Evolutionary conservation across 2,329 filamentous ascomycete species (phyloP).

Genomic region (Penicillium griseofulvum): DNA sequence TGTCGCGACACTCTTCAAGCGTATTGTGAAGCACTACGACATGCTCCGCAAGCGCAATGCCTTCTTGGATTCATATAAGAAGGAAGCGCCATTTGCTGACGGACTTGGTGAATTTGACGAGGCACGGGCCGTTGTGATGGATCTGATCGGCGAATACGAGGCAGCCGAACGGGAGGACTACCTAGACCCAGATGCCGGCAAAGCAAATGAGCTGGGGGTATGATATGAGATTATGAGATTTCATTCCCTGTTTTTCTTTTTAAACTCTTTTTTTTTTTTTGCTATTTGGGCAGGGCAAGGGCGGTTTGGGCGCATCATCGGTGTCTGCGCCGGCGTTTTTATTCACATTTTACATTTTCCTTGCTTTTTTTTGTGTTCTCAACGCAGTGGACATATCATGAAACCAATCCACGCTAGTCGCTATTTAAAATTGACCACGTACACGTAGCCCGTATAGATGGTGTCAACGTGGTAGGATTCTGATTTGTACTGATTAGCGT

Average conservation of each 20-base stretch:
- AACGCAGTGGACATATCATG: background rate
- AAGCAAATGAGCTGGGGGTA: conserved; percentile 36
- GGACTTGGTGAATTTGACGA: conserved; percentile 94
- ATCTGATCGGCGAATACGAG: conserved; percentile 92
- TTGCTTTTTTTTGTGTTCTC: background rate
- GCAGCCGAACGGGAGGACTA: conserved; percentile 90
- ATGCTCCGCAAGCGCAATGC: conserved; percentile 93
- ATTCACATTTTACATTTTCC: background rate
- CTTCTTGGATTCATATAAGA: conserved; percentile 94
- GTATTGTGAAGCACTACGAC: conserved; percentile 89
- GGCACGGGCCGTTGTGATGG: conserved; percentile 83
- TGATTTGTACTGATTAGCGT: conserved; percentile 1
- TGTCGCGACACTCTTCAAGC: conserved; percentile 93
- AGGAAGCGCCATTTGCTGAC: conserved; percentile 88
- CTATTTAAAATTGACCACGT: conserved; percentile 8
- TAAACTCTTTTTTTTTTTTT: conserved; percentile 4
- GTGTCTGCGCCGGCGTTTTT: conserved; percentile 15
- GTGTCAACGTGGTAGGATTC: conserved; percentile 7
- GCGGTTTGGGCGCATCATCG: conserved; percentile 24
- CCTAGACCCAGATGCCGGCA: conserved; percentile 67
- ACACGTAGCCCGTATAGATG: conserved; percentile 17
- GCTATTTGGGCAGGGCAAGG: conserved; percentile 17
- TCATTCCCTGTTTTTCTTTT: conserved; percentile 1
- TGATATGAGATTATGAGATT: conserved; percentile 13
- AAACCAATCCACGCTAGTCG: conserved; percentile 6